Evolutionary conservation across 768 basidiomycete genomes (phyloP), one percentile per base, ranked within the genome.

Genomic region (Kwoniella pini): DNA sequence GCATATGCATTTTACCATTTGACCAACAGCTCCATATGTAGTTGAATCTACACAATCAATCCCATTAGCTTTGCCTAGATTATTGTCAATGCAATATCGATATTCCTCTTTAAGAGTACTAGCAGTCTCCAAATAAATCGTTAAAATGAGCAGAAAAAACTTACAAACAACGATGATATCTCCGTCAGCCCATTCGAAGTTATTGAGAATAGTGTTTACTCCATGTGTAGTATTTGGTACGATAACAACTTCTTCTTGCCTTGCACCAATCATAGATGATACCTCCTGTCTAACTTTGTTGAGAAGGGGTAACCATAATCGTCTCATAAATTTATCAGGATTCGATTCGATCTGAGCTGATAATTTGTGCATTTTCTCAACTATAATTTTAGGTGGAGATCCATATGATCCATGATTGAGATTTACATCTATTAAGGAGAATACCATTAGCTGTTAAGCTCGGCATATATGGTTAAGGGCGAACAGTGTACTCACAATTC

Each of bases 121-220:
- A n/a, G n/a, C n/a, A n/a, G n/a, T n/a, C n/a, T n/a, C n/a, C n/a
- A n/a, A 30, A n/a, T n/a, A 42, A 19, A 19, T 42, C 19, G 19
- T 9, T 40, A 22, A 6, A 39, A 17, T 22, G 51, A 21, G 24
- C 4, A 43, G 15, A 4, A 31, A 13, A 12, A 45, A 64, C 68
- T 55, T 44, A 88, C 87, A 84, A 13, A 77, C 80, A 44, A 90
- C 78, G 53, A 92, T 81, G 9, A 88, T 78, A 74, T 92, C 90
- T 0, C 83, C 85, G 49, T 83, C 72, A 36, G 83, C 80, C 88
- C 87, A 90, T 36, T 82, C 79, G 28, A 92, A 80, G 60, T 89
- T 89, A 46, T 82, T 79, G 30, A 89, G 72, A 50, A 91, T 79
- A 10, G 85, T 88, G 65, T 86, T 85, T 31, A 91, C 65, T 2